A percentile compares a stretch with the other conserved stretches of the same genome.
Evolutionary conservation across 2,329 filamentous ascomycete genomes (phyloP).

Genomic region (Apiospora phragmitis): DNA sequence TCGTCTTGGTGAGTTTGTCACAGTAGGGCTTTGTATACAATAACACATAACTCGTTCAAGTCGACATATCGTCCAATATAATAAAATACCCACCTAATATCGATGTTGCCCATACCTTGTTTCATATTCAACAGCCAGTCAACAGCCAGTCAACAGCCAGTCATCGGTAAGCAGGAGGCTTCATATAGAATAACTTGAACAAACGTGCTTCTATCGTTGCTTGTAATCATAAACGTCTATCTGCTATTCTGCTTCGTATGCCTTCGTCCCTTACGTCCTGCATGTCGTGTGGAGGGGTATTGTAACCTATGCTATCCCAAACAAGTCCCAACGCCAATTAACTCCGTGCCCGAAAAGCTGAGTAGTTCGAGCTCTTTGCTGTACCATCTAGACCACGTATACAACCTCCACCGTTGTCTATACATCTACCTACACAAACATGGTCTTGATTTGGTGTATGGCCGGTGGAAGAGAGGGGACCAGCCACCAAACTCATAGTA

Average conservation of each 20-base stretch:
- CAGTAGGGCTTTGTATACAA: not conserved
- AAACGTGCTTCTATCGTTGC: not conserved
- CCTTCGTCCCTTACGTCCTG: not conserved
- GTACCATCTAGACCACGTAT: not conserved
- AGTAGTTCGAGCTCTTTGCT: not conserved
- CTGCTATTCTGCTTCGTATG: not conserved
- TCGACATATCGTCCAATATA: not conserved
- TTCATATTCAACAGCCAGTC: not conserved
- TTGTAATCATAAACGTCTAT: not conserved
- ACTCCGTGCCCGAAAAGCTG: constrained; percentile 4
- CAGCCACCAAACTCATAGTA: not conserved
- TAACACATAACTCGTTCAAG: not conserved
- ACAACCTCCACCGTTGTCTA: not conserved
- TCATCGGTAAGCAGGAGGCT: not conserved
- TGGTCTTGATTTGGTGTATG: not conserved
- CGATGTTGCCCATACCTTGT: not conserved
- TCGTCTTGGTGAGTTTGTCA: not conserved
- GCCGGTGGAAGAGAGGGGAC: not conserved
- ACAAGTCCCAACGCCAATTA: constrained; percentile 1
- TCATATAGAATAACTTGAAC: not conserved
- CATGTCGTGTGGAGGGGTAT: not conserved
- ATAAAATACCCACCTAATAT: not conserved
- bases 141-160: not conserved
- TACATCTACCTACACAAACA: not conserved
- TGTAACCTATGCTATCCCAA: constrained; percentile 4